A percentile compares a stretch with the other conserved stretches of the same genome.
Conservation (phyloP, 139 green algal species). For the Chlorella sorokiniana region DNA sequence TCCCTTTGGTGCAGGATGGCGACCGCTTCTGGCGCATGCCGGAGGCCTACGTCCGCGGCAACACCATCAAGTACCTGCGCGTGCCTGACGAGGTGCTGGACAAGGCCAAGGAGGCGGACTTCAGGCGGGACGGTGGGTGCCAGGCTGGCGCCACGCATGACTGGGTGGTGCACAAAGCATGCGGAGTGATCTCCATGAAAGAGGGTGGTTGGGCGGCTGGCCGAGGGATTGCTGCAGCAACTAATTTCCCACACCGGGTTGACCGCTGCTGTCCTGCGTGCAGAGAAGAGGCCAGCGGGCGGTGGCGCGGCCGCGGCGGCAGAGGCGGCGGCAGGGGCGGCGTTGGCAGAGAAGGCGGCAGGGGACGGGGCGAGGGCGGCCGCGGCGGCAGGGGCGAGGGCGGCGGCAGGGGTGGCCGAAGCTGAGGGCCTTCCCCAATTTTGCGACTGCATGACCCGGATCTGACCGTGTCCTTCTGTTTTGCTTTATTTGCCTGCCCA, state of each 20-base stretch:
- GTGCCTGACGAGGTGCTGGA: slow-evolving; percentile 96
- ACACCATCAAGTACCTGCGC: slow-evolving; percentile 99
- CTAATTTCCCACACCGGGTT: not conserved
- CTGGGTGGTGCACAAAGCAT: not conserved
- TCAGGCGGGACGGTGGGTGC: slow-evolving; percentile 54
- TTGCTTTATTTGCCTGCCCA: not conserved
- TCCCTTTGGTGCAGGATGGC: slow-evolving; percentile 72
- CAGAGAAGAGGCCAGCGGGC: slow-evolving; percentile 42
- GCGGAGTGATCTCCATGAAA: not conserved
- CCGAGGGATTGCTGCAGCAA: not conserved
- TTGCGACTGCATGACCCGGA: too few species aligned
- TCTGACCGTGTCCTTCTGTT: not conserved
- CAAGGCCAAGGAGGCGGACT: slow-evolving; percentile 84
- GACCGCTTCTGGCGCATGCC: slow-evolving; percentile 96
- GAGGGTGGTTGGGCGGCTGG: too few species aligned
- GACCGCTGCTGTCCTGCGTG: not conserved
- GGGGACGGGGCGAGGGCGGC: slow-evolving; percentile 38
- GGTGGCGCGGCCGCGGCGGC: slow-evolving; percentile 39
- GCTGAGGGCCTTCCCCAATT: too few species aligned
- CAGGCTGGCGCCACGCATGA: not conserved
- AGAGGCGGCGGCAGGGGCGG: slow-evolving; percentile 30
- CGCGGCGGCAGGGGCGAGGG: not conserved
- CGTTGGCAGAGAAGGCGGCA: slow-evolving; percentile 31
- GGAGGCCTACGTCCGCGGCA: slow-evolving; percentile 94
- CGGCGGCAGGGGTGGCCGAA: not conserved